These are phyloP conservation scores for Leucosporidium yakuticum DNA, from an alignment of 768 basidiomycete species.

Conservation along the genomic window DNA sequence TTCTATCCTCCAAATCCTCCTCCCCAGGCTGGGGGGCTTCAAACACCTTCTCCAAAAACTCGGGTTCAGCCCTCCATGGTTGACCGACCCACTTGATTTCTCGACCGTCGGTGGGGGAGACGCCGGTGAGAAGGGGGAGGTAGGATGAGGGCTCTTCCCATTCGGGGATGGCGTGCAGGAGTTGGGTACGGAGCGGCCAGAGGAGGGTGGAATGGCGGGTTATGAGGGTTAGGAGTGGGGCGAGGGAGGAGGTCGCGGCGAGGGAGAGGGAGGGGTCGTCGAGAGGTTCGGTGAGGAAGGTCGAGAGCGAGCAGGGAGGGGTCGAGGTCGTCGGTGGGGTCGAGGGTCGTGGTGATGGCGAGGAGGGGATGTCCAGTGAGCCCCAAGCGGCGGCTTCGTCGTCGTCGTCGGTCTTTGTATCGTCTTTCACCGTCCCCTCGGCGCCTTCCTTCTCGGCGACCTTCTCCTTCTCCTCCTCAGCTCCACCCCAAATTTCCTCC, in stretches of 20 bases:
- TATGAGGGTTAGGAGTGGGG: conserved; percentile 57
- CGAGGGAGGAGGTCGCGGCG: conserved; percentile 58
- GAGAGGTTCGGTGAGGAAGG: conserved; percentile 61
- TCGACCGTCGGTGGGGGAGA: conserved; percentile 50
- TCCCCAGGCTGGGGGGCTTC: neutral
- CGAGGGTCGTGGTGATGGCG: conserved; percentile 40
- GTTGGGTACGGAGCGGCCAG: conserved; percentile 62
- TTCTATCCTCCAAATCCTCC: conserved; percentile 3
- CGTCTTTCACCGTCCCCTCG: conserved; percentile 33
- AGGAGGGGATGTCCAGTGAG: conserved; percentile 15
- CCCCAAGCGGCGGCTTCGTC: conserved; percentile 26
- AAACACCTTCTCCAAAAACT: conserved; percentile 11
- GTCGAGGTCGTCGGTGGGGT: neutral
- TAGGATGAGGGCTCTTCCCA: conserved; percentile 62
- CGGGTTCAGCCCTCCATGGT: neutral
- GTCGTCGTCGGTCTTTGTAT: conserved; percentile 24
- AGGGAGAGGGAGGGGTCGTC: conserved; percentile 58
- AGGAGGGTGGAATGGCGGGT: conserved; percentile 55
- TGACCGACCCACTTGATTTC: conserved; percentile 43
- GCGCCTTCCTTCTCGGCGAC: conserved; percentile 35
- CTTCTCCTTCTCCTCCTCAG: conserved; percentile 47
- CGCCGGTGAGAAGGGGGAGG: conserved; percentile 58
- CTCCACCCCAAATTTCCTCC: conserved; percentile 39
- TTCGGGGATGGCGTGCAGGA: conserved; percentile 70
- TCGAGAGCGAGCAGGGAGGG: conserved; percentile 48